Evolutionary conservation across 768 basidiomycete species (phyloP).

Genomic region (Russula sp.): DNA sequence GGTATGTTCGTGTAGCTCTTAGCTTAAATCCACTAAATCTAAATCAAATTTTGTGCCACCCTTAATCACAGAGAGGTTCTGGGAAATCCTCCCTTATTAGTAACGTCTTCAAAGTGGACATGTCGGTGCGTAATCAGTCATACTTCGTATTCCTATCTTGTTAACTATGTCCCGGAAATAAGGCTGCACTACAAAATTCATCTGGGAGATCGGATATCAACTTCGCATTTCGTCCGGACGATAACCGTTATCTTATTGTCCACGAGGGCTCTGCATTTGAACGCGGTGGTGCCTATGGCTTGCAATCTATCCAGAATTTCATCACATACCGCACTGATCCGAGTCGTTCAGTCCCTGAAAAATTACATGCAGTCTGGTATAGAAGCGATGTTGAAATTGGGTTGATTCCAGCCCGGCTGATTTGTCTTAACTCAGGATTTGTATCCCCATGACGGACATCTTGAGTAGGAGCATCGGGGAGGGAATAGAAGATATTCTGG

Average conservation of each 20-base stretch:
- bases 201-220: background rate
- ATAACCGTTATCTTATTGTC: slow-evolving; percentile 2
- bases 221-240: background rate
- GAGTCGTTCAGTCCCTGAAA: background rate
- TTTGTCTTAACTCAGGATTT: background rate
- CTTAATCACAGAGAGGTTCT: background rate
- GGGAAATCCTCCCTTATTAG: slow-evolving; percentile 8
- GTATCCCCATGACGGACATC: background rate
- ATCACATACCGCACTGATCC: background rate
- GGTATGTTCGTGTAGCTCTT: background rate
- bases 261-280: slow-evolving; percentile 4
- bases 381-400: no score
- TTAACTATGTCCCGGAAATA: background rate
- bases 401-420: background rate
- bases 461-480: background rate
- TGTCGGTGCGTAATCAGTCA: background rate
- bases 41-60: background rate
- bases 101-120: slow-evolving; percentile 3
- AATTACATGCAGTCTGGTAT: slow-evolving; percentile 5
- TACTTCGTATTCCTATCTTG: background rate
- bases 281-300: background rate
- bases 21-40: background rate
- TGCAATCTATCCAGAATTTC: slow-evolving; percentile 3
- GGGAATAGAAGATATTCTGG: background rate
- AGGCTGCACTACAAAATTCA: background rate